Base-by-base conservation (phyloP, 305 asterid genomes). In the Stenogyne calaminthoides region DNA sequence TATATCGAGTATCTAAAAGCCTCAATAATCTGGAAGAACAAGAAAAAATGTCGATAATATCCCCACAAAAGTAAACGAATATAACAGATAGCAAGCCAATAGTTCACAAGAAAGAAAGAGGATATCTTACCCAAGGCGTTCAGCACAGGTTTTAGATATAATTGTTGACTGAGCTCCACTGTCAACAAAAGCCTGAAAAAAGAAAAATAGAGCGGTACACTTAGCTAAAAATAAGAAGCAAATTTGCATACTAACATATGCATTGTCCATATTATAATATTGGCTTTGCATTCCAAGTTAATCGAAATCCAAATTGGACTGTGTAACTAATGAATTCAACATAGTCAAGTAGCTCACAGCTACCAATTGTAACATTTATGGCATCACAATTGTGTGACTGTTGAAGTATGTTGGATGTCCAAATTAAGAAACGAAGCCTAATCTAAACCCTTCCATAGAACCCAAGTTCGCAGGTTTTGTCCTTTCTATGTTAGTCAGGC, bases 151-250 rank as follows among this genome's bases (percentile, higher is more conserved):
- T 88, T 88, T 95, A 73, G 99, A 95, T 84, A 95, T 92, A 67
- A 92, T 92, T 57, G 99, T 95, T 56, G 98, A 92, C 83, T 92
- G 99, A 79, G 99, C 99, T 78, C 99, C 99, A 78, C 99, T 95
- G 73, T 95, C 99, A 74, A 95, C 98, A 72, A 95, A 95, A 67
- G 99, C 99, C 99, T 94, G 84, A 81, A 83, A 78, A 76, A 74
- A 71, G 49, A 75, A 34, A 71, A 58, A 61, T 9, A 59, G 9
- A 49, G 62, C 8, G 37, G n/a, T 68, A 72, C 64, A 57, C 52
- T 61, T 36, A 32, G 65, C 29, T 52, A 64, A 39, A 51, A 39
- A 9, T 32, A 39, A 71, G 69, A 59, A 74, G 66, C 64, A 61
- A 0, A 51, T 22, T 59, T 64, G 71, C 71, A 70, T 42, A 64